Percentiles rank a stretch among this genome's conserved stretches.
These are phyloP conservation scores for Leucocoprinus birnbaumii DNA, from an alignment of 768 basidiomycete species.

Conservation along the genomic window DNA sequence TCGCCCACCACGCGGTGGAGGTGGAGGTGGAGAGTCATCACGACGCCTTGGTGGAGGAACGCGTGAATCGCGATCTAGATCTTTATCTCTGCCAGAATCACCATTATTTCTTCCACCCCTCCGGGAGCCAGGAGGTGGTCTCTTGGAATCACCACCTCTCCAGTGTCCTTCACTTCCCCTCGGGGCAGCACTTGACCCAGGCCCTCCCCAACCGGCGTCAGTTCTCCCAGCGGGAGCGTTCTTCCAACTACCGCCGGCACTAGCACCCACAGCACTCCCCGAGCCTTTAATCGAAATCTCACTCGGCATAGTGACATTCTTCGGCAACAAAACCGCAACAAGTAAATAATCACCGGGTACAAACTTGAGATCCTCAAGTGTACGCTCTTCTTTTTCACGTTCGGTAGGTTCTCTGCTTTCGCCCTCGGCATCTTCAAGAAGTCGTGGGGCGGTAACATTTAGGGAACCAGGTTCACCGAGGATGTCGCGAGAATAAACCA, in stretches of 20 bases:
- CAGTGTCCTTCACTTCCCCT: conserved; percentile 64
- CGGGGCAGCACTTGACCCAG: conserved; percentile 27
- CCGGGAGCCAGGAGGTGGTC: conserved; percentile 37
- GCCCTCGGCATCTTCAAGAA: conserved; percentile 47
- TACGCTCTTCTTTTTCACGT: conserved; percentile 60
- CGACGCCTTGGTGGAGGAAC: conserved; percentile 47
- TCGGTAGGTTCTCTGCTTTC: conserved; percentile 16
- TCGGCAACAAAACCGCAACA: conserved; percentile 73
- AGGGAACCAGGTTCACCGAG: conserved; percentile 75
- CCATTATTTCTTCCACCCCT: conserved; percentile 40
- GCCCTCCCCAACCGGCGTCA: conserved; percentile 26
- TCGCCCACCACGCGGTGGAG: conserved; percentile 29
- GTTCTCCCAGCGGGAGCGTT: conserved; percentile 16
- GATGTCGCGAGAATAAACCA: conserved; percentile 81
- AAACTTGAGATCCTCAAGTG: conserved; percentile 77
- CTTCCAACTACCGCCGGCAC: conserved; percentile 23
- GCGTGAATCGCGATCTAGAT: conserved; percentile 32
- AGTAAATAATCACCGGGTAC: conserved; percentile 80
- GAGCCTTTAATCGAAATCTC: conserved; percentile 55
- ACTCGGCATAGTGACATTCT: conserved; percentile 49
- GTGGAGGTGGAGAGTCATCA: conserved; percentile 46
- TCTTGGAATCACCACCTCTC: conserved; percentile 62
- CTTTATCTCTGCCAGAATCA: conserved; percentile 28
- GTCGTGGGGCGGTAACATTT: conserved; percentile 52
- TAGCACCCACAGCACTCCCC: too few relatives aligned